Base-by-base conservation (phyloP, 139 green algal species). In the Chlamydomonas incerta region DNA sequence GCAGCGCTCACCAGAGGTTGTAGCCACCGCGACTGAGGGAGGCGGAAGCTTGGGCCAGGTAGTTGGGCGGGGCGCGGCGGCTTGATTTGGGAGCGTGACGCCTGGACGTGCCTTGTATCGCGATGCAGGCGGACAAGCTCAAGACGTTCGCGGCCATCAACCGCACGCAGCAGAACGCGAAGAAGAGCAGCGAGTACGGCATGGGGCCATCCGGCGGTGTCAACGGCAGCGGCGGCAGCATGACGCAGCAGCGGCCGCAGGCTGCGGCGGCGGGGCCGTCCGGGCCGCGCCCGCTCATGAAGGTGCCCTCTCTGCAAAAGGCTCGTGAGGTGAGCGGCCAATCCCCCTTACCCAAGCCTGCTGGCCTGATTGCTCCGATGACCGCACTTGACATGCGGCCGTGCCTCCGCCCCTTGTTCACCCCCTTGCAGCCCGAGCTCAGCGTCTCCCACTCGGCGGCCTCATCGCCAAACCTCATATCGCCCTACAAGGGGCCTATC, bases 121-220 rank as follows among this genome's bases (percentile, higher is more conserved):
- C n/a, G n/a, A n/a, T n/a, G 11, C 75, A 82, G 63, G 77, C 77
- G 29, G 77, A 83, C 63, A 83, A 83, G 77, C 77, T 83, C 62
- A 83, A 83, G 37, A 83, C 77, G 1, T 83, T 83, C 33, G 77
- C 77, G 46, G 77, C 77, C 46, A 41, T 83, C 46, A 83, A 83
- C 65, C 77, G 77, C 41, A 83, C 77, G 63, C 77, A 83, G 77
- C 77, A 83, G 65, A 83, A 65, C 65, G 77, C 77, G 14, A 83
- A 83, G 47, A 83, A 83, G 37, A 74, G 63, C 63, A 74, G 63
- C 63, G 77, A 83, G 62, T 83, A 67, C 41, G 77, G 77, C 29
- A 62, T n/a, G 31, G 62, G 37, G 34, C 41, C 76, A 26, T 13
- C 29, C 28, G 63, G 63, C 33, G n/a, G 37, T 33, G 46, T 24